Evolutionary conservation across 2,329 filamentous ascomycete species (phyloP).

Genomic region (Drechslerella coelobrocha): DNA sequence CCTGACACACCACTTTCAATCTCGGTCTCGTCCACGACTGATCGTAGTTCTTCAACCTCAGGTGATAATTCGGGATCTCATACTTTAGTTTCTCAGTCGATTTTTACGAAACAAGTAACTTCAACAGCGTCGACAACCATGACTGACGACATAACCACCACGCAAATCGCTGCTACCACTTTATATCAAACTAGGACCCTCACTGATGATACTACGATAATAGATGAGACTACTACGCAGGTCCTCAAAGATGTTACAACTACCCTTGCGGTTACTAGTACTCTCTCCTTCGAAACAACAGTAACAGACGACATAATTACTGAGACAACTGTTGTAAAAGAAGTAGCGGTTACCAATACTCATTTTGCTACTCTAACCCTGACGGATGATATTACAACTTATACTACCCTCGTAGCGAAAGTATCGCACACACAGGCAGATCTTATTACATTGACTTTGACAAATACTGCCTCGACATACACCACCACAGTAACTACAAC

Average conservation of each 20-base stretch:
- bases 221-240: slow-evolving; percentile 3
- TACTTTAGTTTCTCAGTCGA: too few species aligned
- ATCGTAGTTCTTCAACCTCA: too few species aligned
- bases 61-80: too few species aligned
- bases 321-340: neutral
- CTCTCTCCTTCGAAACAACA: slow-evolving; percentile 7
- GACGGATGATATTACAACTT: too few species aligned
- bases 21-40: slow-evolving; percentile 13
- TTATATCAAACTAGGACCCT: slow-evolving; percentile 4
- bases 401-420: too few species aligned
- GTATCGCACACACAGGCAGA: too few species aligned
- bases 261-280: slow-evolving; percentile 9
- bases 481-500: too few species aligned
- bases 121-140: neutral
- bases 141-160: slow-evolving; percentile 21
- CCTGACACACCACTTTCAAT: slow-evolving; percentile 17
- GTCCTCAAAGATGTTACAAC: slow-evolving; percentile 7
- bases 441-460: too few species aligned
- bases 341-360: neutral
- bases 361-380: slow-evolving; percentile 6
- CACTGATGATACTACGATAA: slow-evolving; percentile 5
- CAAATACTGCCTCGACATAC: too few species aligned
- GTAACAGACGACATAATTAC: slow-evolving; percentile 14
- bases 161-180: neutral
- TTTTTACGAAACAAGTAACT: neutral